Percentiles rank a stretch among this genome's conserved stretches.
Conservation (phyloP, 768 basidiomycete genomes). For the Termitomyces sp. region DNA sequence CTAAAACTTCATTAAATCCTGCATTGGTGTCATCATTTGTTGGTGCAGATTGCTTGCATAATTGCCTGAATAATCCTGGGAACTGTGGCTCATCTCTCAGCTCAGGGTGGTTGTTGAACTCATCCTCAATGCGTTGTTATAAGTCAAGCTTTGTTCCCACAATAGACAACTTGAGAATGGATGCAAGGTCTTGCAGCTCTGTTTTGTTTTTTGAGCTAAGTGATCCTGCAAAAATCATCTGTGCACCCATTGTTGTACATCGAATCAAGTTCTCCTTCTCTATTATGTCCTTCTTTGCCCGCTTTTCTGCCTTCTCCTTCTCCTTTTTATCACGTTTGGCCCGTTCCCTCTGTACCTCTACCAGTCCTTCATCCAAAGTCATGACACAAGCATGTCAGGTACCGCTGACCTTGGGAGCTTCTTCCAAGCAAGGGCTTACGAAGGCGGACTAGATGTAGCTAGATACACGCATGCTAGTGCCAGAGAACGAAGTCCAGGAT, state of each 20-base stretch:
- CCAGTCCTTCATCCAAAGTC: neutral
- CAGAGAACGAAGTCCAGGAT: no score
- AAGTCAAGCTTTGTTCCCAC: neutral
- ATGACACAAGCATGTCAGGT: neutral
- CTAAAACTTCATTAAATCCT: neutral
- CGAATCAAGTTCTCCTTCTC: neutral
- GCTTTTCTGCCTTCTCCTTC: neutral
- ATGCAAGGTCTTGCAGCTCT: neutral
- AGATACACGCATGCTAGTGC: no score
- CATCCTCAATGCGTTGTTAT: neutral
- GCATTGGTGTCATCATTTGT: neutral
- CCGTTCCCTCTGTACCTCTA: neutral
- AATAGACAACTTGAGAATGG: neutral
- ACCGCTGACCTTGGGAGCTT: no score
- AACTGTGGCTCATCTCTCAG: neutral
- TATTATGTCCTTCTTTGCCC: neutral
- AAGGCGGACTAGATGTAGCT: no score
- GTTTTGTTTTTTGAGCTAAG: neutral
- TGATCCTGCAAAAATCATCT: neutral
- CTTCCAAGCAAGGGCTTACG: no score
- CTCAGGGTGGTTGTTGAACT: neutral
- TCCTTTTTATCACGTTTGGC: neutral
- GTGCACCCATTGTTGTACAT: neutral
- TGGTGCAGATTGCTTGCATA: neutral
- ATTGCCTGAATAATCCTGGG: neutral